Base-by-base conservation (phyloP, 805 yeast species). In the Ogataea paradorogensis region DNA sequence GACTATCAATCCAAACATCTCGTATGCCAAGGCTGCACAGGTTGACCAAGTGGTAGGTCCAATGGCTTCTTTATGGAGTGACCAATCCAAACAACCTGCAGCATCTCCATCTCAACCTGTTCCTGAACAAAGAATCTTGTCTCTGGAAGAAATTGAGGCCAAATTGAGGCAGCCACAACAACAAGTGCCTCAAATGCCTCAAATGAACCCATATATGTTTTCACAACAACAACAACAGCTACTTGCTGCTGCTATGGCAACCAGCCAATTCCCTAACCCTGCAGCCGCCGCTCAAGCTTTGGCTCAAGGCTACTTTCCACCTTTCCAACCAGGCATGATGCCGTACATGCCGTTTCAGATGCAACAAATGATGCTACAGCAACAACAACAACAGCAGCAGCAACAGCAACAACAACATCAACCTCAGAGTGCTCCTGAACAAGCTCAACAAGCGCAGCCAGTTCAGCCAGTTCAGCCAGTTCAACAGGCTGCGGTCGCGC, bases 141-240 rank as follows among this genome's bases (percentile, higher is more conserved):
- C 95, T 9, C 69, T 87, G 59, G 91, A 84, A 58, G 95, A 89
- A 52, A 76, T 89, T 48, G 96, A 89, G 64, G 87, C 95, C 7
- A 87, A 80, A 53, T 68, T 82, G 57, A 67, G 80, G 43, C 70
- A 74, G 5, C 68, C 72, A 40, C 73, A 66, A 41, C 40, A 41
- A 18, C 44, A 35, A 13, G 23, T 37, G 27, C 33, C 40, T 3
- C 41, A 32, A 13, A 33, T 45, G 40, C 38, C 45, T 32, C 44
- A 34, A 9, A 50, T 50, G 33, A 58, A 47, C 38, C 55, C 53
- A 9, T 56, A 53, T 34, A 57, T 55, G 55, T 38, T 58, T 32
- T 61, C 58, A 11, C 63, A 58, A 21, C 65, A 56, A 33, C 58
- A 54, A 13, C 66, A 61, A 35, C 66, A 61, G 35, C 45, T 55